Evolutionary conservation across 73 alveolate genomes (phyloP).

Genomic region (Paramecium pentaurelia): DNA sequence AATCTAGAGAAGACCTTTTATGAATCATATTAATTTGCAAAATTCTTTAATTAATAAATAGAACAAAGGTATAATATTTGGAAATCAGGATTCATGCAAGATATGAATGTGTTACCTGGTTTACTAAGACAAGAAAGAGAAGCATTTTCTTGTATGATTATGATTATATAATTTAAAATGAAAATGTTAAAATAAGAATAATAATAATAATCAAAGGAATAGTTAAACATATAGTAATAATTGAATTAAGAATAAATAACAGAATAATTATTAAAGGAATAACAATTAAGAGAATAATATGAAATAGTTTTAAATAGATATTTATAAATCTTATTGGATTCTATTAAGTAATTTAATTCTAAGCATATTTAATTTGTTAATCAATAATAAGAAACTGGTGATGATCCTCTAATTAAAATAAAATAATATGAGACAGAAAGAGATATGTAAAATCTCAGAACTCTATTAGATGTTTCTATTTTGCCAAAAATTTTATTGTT

Average conservation of each 20-base stretch:
- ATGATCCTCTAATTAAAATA: neutral
- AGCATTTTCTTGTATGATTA: conserved; percentile 52
- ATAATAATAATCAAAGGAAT: neutral
- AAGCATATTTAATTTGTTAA: neutral
- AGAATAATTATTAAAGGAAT: neutral
- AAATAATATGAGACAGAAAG: conserved; percentile 12
- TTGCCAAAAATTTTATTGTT: neutral
- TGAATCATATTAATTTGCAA: conserved; percentile 54
- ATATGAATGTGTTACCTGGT: conserved; percentile 51
- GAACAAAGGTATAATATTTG: conserved; percentile 44
- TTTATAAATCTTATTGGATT: neutral
- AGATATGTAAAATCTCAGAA: neutral
- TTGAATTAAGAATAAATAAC: neutral
- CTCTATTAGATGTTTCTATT: neutral
- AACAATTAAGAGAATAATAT: neutral
- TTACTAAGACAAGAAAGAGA: conserved; percentile 52
- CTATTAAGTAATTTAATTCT: neutral
- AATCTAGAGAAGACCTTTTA: neutral
- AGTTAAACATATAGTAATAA: neutral
- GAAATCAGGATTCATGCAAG: conserved; percentile 51
- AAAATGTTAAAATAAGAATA: neutral
- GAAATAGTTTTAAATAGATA: neutral
- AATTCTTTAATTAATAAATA: conserved; percentile 30
- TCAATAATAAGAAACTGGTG: neutral
- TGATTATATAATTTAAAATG: conserved; percentile 9